These are phyloP conservation scores for Leccinum broughii DNA, from an alignment of 768 basidiomycete species.

Conservation along the genomic window DNA sequence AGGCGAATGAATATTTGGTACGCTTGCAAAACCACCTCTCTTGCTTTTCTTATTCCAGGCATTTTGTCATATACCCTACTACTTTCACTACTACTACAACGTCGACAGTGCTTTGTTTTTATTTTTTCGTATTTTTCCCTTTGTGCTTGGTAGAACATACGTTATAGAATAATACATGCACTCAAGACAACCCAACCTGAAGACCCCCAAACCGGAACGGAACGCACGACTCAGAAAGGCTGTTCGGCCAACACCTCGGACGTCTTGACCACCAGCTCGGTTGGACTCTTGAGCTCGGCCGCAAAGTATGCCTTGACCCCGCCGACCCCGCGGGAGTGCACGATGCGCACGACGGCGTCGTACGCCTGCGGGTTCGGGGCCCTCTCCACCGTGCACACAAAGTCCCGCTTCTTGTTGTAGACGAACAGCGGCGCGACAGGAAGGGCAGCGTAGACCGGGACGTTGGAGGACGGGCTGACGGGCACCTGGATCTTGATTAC, in stretches of 20 bases:
- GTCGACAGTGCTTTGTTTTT: background rate
- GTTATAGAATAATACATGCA: background rate
- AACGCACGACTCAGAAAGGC: constrained; percentile 40
- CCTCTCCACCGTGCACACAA: constrained; percentile 45
- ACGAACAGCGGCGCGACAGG: constrained; percentile 37
- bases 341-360: constrained; percentile 38
- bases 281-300: constrained; percentile 47
- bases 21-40: background rate
- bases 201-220: background rate
- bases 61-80: background rate
- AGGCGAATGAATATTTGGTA: background rate
- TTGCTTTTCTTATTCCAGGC: background rate
- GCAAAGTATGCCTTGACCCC: constrained; percentile 55
- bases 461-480: constrained; percentile 10
- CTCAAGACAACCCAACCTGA: background rate
- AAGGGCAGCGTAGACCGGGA: constrained; percentile 1
- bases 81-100: background rate
- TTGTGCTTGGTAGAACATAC: background rate
- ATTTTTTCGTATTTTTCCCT: background rate
- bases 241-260: constrained; percentile 57
- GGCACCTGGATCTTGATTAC: constrained; percentile 59
- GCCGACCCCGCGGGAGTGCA: constrained; percentile 43
- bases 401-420: constrained; percentile 55
- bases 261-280: constrained; percentile 51
- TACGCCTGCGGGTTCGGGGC: constrained; percentile 39